Evolutionary conservation across 2,329 filamentous ascomycete species (phyloP), one percentile per base, ranked within the genome.

Genomic region (Paecilomyces sp.): DNA sequence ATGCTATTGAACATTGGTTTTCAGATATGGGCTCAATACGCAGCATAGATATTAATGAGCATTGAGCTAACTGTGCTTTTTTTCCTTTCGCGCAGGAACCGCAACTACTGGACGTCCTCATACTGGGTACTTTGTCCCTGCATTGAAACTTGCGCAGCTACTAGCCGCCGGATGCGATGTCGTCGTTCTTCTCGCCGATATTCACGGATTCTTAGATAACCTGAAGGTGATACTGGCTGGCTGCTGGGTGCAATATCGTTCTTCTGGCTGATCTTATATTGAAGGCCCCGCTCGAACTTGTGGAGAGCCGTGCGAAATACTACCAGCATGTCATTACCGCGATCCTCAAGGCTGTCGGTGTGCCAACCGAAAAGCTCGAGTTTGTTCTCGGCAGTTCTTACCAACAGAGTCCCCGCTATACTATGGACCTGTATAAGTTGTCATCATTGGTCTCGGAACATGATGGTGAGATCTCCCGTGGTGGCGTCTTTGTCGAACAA

Each of bases 101-200:
- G 90, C 90, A 18, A 91, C 91, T 15, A 95, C 91, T 0, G 91
- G 91, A n/a, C 83, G 88, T 61, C 92, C 92, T 58, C 92, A 97
- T 75, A 90, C 86, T 72, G 92, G 91, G 66, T 96, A 96, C 82
- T 90, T 96, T 64, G 89, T 94, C 9, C 88, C 92, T 5, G 88
- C 89, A 67, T 85, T 96, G 71, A 97, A 97, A 77, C 89, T 97
- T 63, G 92, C 91, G 47, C 88, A 97, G 73, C 86, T 96, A 69
- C 85, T 97, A 34, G 83, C 85, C 36, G 92, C 93, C 31, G 92
- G 89, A 41, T 96, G 91, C 78, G 85, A 92, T 61, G 86, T 95
- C 61, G 90, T 85, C 59, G 83, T 95, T 61, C 85, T 95, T 36
- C 85, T 94, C 3, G 75, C 76, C 25, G 77, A 90, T 65, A 83